A percentile compares a stretch with the other conserved stretches of the same genome.
Evolutionary conservation across 2,329 filamentous ascomycete species (phyloP).

Genomic region (Coniochaeta sp.): DNA sequence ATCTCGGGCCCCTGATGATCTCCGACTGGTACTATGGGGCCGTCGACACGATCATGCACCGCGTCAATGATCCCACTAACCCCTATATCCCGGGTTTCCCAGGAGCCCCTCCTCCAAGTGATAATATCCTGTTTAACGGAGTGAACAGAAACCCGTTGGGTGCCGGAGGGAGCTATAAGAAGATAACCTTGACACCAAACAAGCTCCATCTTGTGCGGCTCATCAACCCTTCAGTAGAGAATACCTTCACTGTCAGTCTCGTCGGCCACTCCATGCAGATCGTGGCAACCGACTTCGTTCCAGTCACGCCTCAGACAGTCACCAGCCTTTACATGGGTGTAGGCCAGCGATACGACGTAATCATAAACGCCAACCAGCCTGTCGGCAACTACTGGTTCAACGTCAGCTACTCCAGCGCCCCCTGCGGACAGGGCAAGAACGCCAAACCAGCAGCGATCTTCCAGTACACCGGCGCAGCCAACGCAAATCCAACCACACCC

Average conservation of each 20-base stretch:
- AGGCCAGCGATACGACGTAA: constrained; percentile 37
- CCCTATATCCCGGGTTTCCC: not conserved
- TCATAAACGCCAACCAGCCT: constrained; percentile 31
- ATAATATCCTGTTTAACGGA: constrained; percentile 35
- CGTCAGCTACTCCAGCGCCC: constrained; percentile 14
- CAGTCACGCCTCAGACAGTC: constrained; percentile 39
- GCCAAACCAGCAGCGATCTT: constrained; percentile 10
- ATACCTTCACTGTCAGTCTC: constrained; percentile 41
- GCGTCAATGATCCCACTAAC: constrained; percentile 10
- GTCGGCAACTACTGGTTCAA: constrained; percentile 32
- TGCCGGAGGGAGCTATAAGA: constrained; percentile 17
- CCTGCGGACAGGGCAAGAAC: constrained; percentile 14
- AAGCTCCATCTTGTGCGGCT: constrained; percentile 39
- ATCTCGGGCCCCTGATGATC: constrained; percentile 40
- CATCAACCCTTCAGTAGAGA: constrained; percentile 40
- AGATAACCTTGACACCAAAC: constrained; percentile 25
- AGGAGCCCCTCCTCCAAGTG: constrained; percentile 19
- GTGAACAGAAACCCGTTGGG: constrained; percentile 23
- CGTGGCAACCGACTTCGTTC: constrained; percentile 43
- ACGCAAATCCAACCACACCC: not conserved
- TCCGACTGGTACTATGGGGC: constrained; percentile 39
- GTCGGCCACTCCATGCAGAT: constrained; percentile 40
- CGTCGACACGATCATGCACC: constrained; percentile 17
- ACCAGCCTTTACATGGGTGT: constrained; percentile 39
- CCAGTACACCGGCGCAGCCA: constrained; percentile 2